Conservation (phyloP, 176 grass and related monocot genomes). For the Chrysopogon serrulatus region DNA sequence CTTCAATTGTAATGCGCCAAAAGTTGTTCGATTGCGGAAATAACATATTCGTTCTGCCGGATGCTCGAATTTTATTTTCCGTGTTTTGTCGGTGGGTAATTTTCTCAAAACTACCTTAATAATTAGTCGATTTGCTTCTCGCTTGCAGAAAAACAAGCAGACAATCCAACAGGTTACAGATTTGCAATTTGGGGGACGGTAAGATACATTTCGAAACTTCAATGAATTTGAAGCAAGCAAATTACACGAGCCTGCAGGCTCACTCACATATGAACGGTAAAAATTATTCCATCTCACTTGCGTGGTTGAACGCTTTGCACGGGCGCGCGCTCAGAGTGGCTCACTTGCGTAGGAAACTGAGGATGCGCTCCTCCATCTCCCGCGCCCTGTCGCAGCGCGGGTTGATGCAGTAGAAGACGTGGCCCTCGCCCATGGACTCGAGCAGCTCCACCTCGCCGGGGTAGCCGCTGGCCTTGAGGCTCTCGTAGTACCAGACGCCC, state of each 20-base stretch:
- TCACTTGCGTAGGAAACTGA: constrained; percentile 42
- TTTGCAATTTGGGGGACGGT: not conserved
- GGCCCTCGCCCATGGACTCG: constrained; percentile 39
- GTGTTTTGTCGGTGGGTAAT: too few species aligned
- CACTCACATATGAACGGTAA: too few species aligned
- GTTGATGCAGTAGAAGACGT: constrained; percentile 47
- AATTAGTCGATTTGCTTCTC: too few species aligned
- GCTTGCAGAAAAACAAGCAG: too few species aligned
- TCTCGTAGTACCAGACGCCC: constrained; percentile 60
- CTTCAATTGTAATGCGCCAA: too few species aligned
- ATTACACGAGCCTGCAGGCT: not conserved
- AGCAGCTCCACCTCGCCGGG: constrained; percentile 49
- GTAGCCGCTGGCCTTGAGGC: constrained; percentile 47
- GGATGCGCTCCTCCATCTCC: constrained; percentile 28
- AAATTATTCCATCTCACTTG: constrained; percentile 12
- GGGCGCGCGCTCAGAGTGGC: too few species aligned
- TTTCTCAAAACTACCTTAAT: too few species aligned
- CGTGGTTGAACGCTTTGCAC: not conserved
- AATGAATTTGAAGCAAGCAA: not conserved
- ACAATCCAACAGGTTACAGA: not conserved
- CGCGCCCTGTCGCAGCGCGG: constrained; percentile 22
- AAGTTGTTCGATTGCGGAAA: too few species aligned
- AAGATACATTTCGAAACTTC: not conserved
- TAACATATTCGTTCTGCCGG: too few species aligned
- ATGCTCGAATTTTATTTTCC: too few species aligned